phyloP scores from a whole-genome alignment of 768 basidiomycete species.

The Tricholoma flavovirens region DNA sequence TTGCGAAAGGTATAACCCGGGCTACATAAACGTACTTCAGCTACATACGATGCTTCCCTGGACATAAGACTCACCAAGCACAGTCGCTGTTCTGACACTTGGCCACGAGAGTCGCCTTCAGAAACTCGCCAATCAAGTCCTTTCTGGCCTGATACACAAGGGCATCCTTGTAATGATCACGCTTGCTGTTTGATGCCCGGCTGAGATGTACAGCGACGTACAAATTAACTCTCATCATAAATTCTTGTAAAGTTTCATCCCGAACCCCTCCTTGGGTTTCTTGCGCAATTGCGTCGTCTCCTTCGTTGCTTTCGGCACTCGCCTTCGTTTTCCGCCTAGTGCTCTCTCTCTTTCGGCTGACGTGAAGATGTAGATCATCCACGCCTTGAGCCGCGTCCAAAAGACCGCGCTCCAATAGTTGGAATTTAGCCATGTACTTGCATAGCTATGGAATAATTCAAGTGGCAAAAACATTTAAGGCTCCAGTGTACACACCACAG shows the following conservation, averaged over 20 bases:
- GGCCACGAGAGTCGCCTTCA: slow-evolving; percentile 59
- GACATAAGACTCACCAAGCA: slow-evolving; percentile 57
- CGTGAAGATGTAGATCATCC: slow-evolving; percentile 55
- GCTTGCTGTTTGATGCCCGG: slow-evolving; percentile 46
- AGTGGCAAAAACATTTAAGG: not conserved
- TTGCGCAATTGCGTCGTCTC: slow-evolving; percentile 31
- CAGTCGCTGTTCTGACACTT: slow-evolving; percentile 78
- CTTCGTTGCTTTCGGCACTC: slow-evolving; percentile 32
- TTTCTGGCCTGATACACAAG: slow-evolving; percentile 85
- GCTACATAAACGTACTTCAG: slow-evolving; percentile 32
- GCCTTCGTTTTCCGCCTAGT: slow-evolving; percentile 4
- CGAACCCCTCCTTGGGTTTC: slow-evolving; percentile 37
- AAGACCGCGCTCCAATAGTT: slow-evolving; percentile 84
- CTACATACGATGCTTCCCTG: not conserved
- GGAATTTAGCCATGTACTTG: slow-evolving; percentile 83
- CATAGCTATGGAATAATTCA: slow-evolving; percentile 45
- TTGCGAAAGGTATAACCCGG: slow-evolving; percentile 85
- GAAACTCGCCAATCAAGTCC: slow-evolving; percentile 74
- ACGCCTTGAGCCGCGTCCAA: slow-evolving; percentile 74
- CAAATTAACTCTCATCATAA: slow-evolving; percentile 54
- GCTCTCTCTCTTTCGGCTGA: slow-evolving; percentile 26
- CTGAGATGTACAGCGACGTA: slow-evolving; percentile 57
- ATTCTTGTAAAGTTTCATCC: slow-evolving; percentile 58
- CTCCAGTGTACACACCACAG: slow-evolving; percentile 43
- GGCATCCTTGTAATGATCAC: slow-evolving; percentile 86